These are phyloP conservation scores for Dactylellina sp. DNA, from an alignment of 2,329 filamentous ascomycete species.

Conservation along the genomic window DNA sequence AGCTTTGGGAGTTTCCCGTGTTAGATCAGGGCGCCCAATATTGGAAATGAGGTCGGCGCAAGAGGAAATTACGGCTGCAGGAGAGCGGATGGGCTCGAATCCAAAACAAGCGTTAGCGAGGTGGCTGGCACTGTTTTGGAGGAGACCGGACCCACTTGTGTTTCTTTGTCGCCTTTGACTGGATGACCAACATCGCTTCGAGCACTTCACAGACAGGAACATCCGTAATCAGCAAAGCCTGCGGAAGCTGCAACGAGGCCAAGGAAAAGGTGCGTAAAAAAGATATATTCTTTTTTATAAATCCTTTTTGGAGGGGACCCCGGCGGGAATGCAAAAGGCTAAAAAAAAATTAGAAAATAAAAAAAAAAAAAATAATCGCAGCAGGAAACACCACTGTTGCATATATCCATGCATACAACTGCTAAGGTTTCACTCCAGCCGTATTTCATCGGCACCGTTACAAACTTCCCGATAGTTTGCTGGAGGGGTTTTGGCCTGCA, in stretches of 20 bases:
- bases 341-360: neutral
- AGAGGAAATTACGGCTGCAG: constrained; percentile 56
- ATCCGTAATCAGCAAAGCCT: constrained; percentile 11
- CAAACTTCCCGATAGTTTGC: constrained; percentile 3
- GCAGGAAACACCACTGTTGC: neutral
- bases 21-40: constrained; percentile 38
- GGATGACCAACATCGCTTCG: constrained; percentile 39
- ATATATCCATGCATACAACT: constrained; percentile 9
- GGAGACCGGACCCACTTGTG: constrained; percentile 38
- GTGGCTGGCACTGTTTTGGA: constrained; percentile 25
- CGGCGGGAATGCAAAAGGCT: neutral
- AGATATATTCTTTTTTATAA: no score
- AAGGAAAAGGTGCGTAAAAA: constrained; percentile 31
- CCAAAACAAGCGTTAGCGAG: constrained; percentile 57
- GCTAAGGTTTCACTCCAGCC: constrained; percentile 24
- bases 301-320: no score
- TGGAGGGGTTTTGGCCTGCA: neutral
- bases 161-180: constrained; percentile 24
- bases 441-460: constrained; percentile 10
- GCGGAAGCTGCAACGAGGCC: constrained; percentile 16
- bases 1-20: constrained; percentile 2
- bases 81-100: constrained; percentile 52
- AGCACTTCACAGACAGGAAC: constrained; percentile 30
- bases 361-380: neutral
- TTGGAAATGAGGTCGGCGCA: constrained; percentile 54